Conservation (phyloP, 306 rosid species). For the Inga leiocalycina region DNA sequence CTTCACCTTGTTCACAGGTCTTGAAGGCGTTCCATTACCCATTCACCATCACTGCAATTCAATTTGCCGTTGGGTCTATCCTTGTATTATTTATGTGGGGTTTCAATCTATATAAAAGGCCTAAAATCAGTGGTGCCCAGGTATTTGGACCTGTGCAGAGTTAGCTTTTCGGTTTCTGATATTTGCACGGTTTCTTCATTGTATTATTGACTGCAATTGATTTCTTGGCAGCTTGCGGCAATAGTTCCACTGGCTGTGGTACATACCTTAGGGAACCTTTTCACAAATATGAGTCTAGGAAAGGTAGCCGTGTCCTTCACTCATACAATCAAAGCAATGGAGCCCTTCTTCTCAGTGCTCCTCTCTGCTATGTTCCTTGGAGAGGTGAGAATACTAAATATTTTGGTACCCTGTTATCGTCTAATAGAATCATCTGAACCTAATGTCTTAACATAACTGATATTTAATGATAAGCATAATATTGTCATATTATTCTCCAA, state of each 20-base stretch:
- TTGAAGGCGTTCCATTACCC: constrained; percentile 81
- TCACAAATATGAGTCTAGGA: constrained; percentile 97
- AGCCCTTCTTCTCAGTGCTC: constrained; percentile 91
- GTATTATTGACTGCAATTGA: background rate
- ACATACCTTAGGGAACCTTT: constrained; percentile 86
- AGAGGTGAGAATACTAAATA: constrained; percentile 56
- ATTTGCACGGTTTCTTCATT: constrained; percentile 30
- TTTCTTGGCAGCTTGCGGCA: constrained; percentile 66
- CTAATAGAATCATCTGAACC: background rate
- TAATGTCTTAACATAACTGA: background rate
- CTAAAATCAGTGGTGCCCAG: constrained; percentile 70
- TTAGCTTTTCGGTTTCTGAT: background rate
- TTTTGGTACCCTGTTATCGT: background rate
- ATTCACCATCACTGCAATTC: constrained; percentile 64
- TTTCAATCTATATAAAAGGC: constrained; percentile 76
- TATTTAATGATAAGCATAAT: background rate
- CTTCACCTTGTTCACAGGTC: constrained; percentile 54
- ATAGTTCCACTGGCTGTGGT: constrained; percentile 82
- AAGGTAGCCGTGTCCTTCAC: constrained; percentile 95
- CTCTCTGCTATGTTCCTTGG: constrained; percentile 93
- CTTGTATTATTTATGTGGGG: constrained; percentile 80
- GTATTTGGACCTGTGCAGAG: constrained; percentile 36
- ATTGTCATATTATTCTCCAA: constrained; percentile 5
- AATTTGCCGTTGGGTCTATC: constrained; percentile 73
- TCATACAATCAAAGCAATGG: constrained; percentile 93